Base-by-base conservation (phyloP, 2,329 filamentous ascomycete genomes). In the Lasiodiplodia hormozganensis region DNA sequence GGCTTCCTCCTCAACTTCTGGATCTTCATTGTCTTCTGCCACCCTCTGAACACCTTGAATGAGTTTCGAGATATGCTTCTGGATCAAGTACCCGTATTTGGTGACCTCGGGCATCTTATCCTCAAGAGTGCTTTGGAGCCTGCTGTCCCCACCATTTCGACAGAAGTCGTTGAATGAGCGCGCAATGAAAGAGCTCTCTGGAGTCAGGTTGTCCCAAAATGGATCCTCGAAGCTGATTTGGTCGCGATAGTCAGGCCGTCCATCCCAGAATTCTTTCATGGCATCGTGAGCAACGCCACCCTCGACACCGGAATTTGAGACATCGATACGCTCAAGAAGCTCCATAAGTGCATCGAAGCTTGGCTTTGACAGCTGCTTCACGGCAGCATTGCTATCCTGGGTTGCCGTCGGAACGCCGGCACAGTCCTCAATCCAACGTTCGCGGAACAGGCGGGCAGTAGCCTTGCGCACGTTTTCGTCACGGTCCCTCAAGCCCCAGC, bases 351-450 rank as follows among this genome's bases (percentile, higher is more conserved):
- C 94, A n/a, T 95, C 90, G 11, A 96, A 87, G 69, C 86, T 95
- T 11, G 78, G 78, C 6, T 77, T 75, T 2, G 74, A 73, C 21
- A 75, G 70, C 43, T 75, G 73, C 69, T 88, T 85, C 67, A 78
- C 76, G 43, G 75, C 75, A 18, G 72, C 70, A 57, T 74, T 80
- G 57, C 84, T 83, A 5, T 86, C 85, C 58, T 86, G 85, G 36
- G 86, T 86, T 11, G 88, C 87, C 47, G 89, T 86, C 8, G 85
- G 83, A 1, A 87, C 85, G 2, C 90, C 90, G 6, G 92, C 94
- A 74, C 94, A 97, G 76, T 98, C 93, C 76, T 98, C 95, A 70
- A 99, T 95, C 96, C 96, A 99, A n/a, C 93, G 89, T 76, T 97
- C 94, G 70, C 92, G 89, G 82, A 99, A 99, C 7, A 98, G 85